These are phyloP conservation scores for Medicago lupulina DNA, from an alignment of 306 rosid species.

Conservation along the genomic window DNA sequence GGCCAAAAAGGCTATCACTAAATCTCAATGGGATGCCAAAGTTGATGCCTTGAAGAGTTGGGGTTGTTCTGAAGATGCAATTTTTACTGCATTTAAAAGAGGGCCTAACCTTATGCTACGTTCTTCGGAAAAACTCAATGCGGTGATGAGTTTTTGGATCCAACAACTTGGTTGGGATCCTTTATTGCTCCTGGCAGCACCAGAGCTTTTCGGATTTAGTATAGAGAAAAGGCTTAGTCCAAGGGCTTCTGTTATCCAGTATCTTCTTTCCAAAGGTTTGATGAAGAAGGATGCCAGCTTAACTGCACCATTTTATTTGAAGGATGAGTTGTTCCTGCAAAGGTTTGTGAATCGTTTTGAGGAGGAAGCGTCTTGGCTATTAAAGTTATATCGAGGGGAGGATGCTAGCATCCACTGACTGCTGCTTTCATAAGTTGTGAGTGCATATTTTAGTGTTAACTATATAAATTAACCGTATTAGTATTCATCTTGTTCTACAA, in stretches of 20 bases:
- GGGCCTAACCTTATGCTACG: slow-evolving; percentile 44
- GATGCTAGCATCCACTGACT: neutral
- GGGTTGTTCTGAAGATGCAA: slow-evolving; percentile 63
- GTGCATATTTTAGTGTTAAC: neutral
- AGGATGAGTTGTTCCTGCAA: slow-evolving; percentile 38
- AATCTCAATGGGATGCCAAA: slow-evolving; percentile 54
- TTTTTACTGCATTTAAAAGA: slow-evolving; percentile 43
- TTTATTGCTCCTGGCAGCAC: neutral
- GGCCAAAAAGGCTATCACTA: slow-evolving; percentile 10
- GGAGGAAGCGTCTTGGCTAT: slow-evolving; percentile 12
- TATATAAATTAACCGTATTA: neutral
- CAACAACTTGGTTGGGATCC: slow-evolving; percentile 48
- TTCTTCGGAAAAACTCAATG: slow-evolving; percentile 53
- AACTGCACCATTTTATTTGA: neutral
- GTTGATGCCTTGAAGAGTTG: slow-evolving; percentile 50
- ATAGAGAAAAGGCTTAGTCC: slow-evolving; percentile 56
- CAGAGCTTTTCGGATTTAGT: slow-evolving; percentile 39
- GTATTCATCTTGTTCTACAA: slow-evolving; percentile 19
- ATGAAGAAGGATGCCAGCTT: slow-evolving; percentile 14
- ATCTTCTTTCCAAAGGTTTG: slow-evolving; percentile 48
- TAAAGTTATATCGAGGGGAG: slow-evolving; percentile 27
- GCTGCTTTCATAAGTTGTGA: neutral
- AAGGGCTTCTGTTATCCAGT: slow-evolving; percentile 42
- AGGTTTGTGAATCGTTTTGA: slow-evolving; percentile 41
- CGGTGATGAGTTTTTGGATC: slow-evolving; percentile 52